These are phyloP conservation scores for Tremella fuciformis DNA, from an alignment of 768 basidiomycete species.

Conservation along the genomic window DNA sequence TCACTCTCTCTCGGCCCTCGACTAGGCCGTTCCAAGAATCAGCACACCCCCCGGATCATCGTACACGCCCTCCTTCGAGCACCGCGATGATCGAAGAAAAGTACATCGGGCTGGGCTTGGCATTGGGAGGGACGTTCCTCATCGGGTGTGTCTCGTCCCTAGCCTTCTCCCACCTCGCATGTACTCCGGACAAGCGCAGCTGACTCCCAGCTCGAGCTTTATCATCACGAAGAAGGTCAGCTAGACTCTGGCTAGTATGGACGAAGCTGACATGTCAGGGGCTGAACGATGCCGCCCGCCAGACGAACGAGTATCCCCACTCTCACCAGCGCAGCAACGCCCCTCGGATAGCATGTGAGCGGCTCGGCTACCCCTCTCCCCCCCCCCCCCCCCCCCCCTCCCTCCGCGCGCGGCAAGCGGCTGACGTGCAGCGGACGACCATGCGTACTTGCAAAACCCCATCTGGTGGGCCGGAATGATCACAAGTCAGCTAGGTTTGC, in stretches of 20 bases:
- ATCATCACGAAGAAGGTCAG: constrained; percentile 98
- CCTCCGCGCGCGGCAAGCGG: not conserved
- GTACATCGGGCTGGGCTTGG: constrained; percentile 87
- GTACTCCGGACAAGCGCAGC: not conserved
- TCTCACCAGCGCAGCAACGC: constrained; percentile 38
- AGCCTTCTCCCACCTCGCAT: no score
- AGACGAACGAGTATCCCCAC: constrained; percentile 40
- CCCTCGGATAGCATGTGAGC: constrained; percentile 27
- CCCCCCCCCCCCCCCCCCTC: not conserved
- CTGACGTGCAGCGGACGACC: constrained; percentile 65
- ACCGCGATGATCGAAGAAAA: constrained; percentile 70
- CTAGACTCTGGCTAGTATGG: not conserved
- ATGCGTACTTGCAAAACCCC: constrained; percentile 81
- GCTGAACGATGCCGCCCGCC: constrained; percentile 74
- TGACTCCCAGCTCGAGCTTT: constrained; percentile 67
- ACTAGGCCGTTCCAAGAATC: not conserved
- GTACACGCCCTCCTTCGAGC: not conserved
- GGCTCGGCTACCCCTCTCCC: constrained; percentile 1
- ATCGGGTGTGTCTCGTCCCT: constrained; percentile 59
- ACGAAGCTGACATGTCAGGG: constrained; percentile 60
- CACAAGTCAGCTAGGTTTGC: constrained; percentile 63
- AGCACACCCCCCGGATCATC: not conserved
- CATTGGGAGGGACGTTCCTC: constrained; percentile 74
- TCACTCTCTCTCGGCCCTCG: not conserved
- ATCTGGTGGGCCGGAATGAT: constrained; percentile 97